Evolutionary conservation across 768 basidiomycete genomes (phyloP), one percentile per base, ranked within the genome.

Genomic region (Boletus subparvulus): DNA sequence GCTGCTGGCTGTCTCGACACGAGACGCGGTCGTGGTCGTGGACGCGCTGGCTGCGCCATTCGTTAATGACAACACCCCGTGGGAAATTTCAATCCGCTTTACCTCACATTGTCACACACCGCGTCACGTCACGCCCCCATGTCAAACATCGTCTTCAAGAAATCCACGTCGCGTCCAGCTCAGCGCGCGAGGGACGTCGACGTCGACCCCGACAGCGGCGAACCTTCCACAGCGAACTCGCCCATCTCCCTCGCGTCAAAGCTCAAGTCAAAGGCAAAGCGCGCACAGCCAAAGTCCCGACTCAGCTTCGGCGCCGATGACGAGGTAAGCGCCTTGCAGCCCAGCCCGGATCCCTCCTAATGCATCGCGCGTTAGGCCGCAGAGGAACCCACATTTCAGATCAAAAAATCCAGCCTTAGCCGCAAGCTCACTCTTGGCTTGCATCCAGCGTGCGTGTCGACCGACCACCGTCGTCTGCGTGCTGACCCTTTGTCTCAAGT

Each of bases 401-500:
- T 93, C 17, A 93, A 92, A 69, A 94, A 91, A 73, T 91, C 89
- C 3, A 86, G 70, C 51, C 75, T 93, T 43, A 92, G 90, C 64
- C 75, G 77, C 58, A 89, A 87, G 61, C 66, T 90, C 59, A 66
- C 82, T 2, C 70, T 88, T 41, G 81, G 82, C 14, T 79, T 75
- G 46, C 80, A 80, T 69, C 77, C 84, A 50, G 74, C 81, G 82
- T 85, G 52, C 51, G 72, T 67, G 21, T 12, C 44, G 55, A 28
- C 39, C 33, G 24, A 21, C 35, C 6, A 32, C 14, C 12, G 13
- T 46, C n/a, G 39, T 39, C 52, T 48, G 47, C 8, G 14, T 28
- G 33, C 58, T 63, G 26, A 67, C 50, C n/a, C 10, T 35, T 57
- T 46, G 60, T 62, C 55, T 54, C 62, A 61, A 80, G 71, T 51